Base-by-base conservation (phyloP, 805 yeast species). In the Jamesozyma piceae region DNA sequence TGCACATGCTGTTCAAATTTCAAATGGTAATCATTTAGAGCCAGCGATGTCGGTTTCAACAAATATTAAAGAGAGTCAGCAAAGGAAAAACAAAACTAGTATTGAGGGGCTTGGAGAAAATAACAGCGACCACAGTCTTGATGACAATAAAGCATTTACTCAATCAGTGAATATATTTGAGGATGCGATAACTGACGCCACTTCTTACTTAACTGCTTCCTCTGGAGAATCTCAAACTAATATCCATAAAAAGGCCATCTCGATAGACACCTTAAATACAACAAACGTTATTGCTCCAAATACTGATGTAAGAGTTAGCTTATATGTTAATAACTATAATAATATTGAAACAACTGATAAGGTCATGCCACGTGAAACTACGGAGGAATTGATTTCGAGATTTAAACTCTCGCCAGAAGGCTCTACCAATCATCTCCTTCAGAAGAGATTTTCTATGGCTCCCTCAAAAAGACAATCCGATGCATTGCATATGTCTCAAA, bases 311-410 rank as follows among this genome's bases (percentile, higher is more conserved):
- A 53, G 65, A 41, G 63, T 60, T 3, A 59, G 64, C 39, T 39
- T 60, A 13, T 59, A 60, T 39, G 53, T 48, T 10, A 57, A 54
- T 36, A 53, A 49, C 31, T 52, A 53, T 19, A 34, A 37, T 19
- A 43, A 40, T 19, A 37, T 47, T 14, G 13, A 3, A 3, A 44
- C 4, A 6, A 5, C 37, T 2, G 27, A n/a, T 6, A 43, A 49
- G 3, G 41, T 46, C 10, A 41, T 61, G 13, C 53, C 54, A 14
- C 49, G 65, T 17, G 64, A 60, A 35, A 60, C 65, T 1, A 62
- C 65, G 2, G 65, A 58, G 44, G 62, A 59, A 37, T 51, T 60
- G 15, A 49, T 62, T 14, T 57, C 65, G 11, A 62, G 55, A 36
- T 55, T 62, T 44, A 49, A 53, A 31, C 31, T 58, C 24, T 48